These are phyloP conservation scores for Aureobasidium lini DNA, from an alignment of 2,329 filamentous ascomycete species.

Conservation along the genomic window DNA sequence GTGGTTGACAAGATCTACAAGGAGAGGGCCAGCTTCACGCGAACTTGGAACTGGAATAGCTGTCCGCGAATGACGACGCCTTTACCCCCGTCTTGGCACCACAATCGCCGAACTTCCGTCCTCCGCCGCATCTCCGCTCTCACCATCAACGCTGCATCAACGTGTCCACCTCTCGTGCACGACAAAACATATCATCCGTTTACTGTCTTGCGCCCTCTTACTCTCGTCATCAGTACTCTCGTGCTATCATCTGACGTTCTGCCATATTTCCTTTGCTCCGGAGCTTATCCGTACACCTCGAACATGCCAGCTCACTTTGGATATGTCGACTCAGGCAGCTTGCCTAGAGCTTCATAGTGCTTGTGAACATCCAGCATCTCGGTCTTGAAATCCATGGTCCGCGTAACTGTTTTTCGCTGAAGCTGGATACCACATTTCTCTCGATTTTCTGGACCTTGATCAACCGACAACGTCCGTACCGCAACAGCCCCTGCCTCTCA, in stretches of 20 bases:
- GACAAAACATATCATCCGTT: background rate
- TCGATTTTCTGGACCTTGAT: too few species aligned
- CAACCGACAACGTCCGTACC: too few species aligned
- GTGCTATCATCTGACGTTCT: background rate
- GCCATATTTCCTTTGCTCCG: background rate
- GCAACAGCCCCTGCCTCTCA: too few species aligned
- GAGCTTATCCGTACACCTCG: background rate
- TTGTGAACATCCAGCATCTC: too few species aligned
- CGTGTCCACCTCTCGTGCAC: background rate
- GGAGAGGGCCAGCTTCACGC: background rate
- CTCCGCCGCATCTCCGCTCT: background rate
- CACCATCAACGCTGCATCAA: background rate
- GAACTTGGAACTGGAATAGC: background rate
- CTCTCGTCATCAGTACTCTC: background rate
- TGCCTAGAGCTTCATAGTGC: too few species aligned
- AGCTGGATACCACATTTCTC: too few species aligned
- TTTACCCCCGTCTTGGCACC: constrained; percentile 5
- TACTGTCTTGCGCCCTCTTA: background rate
- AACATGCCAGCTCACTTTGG: background rate
- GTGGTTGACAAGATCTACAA: background rate
- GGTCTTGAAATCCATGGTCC: too few species aligned
- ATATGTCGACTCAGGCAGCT: too few species aligned
- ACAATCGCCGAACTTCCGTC: background rate
- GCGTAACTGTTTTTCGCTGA: too few species aligned
- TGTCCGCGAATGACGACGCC: constrained; percentile 8